phyloP scores from a whole-genome alignment of 768 basidiomycete species.

The Suillus occidentalis region DNA sequence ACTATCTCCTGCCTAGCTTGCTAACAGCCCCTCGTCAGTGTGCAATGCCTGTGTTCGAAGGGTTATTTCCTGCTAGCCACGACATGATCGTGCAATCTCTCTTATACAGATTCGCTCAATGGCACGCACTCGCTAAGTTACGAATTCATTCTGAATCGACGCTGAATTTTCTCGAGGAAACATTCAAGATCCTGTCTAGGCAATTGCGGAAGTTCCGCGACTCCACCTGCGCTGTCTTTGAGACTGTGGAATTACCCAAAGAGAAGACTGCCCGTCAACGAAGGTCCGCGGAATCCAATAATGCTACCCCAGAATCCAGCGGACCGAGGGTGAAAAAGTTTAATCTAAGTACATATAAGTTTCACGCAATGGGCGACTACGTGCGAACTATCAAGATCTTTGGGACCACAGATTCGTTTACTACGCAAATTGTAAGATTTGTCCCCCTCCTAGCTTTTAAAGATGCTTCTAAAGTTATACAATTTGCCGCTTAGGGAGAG shows the following conservation, averaged over 20 bases:
- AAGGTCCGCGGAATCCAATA: not conserved
- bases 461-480: no score
- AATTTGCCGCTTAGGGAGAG: no score
- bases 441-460: no score
- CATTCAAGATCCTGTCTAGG: conserved; percentile 17
- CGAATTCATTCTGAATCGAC: conserved; percentile 28
- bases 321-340: no score
- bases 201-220: conserved; percentile 10
- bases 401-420: no score
- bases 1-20: not conserved
- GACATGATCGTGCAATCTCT: conserved; percentile 23
- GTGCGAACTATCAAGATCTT: not conserved
- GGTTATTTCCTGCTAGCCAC: conserved; percentile 30
- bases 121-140: conserved; percentile 28
- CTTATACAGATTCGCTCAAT: conserved; percentile 21
- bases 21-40: conserved; percentile 21
- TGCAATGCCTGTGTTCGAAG: conserved; percentile 39
- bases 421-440: no score
- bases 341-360: conserved; percentile 16
- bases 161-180: conserved; percentile 19
- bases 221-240: conserved; percentile 19
- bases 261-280: conserved; percentile 29
- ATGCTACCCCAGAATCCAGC: no score
- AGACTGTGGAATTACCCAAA: conserved; percentile 28
- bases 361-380: conserved; percentile 29